Conservation (phyloP, 2,329 filamentous ascomycete species). For the Aschersonia sp. region DNA sequence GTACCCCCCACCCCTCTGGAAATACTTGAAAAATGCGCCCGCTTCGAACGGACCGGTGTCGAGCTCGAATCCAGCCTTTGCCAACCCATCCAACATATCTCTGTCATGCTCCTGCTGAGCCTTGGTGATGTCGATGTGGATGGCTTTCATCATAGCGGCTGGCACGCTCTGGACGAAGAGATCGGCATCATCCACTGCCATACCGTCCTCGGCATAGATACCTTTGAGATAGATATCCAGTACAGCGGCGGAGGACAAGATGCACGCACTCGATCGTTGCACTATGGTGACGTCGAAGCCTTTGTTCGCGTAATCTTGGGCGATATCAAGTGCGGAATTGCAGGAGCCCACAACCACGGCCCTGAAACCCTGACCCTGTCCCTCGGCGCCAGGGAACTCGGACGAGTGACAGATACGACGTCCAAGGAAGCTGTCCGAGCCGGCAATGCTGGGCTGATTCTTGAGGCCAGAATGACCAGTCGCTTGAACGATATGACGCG, state of each 20-base stretch:
- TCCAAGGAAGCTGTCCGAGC: conserved; percentile 42
- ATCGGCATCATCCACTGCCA: conserved; percentile 53
- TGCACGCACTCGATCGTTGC: conserved; percentile 51
- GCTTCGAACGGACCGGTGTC: conserved; percentile 41
- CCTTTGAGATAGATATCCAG: conserved; percentile 37
- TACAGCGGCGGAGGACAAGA: conserved; percentile 41
- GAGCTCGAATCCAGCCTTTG: conserved; percentile 43
- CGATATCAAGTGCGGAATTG: conserved; percentile 56
- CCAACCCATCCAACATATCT: conserved; percentile 27
- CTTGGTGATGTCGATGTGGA: conserved; percentile 30
- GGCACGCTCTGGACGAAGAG: conserved; percentile 43
- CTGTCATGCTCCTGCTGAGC: conserved; percentile 20
- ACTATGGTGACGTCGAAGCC: conserved; percentile 57
- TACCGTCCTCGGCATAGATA: conserved; percentile 34
- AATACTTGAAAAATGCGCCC: conserved; percentile 47
- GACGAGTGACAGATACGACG: conserved; percentile 47
- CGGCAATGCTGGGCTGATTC: conserved; percentile 42
- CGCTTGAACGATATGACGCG: conserved; percentile 50
- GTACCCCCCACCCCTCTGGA: conserved; percentile 53
- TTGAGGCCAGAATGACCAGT: conserved; percentile 57
- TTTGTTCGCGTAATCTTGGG: conserved; percentile 51
- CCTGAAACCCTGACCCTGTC: conserved; percentile 35
- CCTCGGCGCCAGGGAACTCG: conserved; percentile 37
- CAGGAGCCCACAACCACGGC: conserved; percentile 54
- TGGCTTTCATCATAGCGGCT: conserved; percentile 41